These are phyloP conservation scores for Crucibulum parvulum DNA, from an alignment of 1,284 basidiomycete genomes.

Conservation along the genomic window DNA sequence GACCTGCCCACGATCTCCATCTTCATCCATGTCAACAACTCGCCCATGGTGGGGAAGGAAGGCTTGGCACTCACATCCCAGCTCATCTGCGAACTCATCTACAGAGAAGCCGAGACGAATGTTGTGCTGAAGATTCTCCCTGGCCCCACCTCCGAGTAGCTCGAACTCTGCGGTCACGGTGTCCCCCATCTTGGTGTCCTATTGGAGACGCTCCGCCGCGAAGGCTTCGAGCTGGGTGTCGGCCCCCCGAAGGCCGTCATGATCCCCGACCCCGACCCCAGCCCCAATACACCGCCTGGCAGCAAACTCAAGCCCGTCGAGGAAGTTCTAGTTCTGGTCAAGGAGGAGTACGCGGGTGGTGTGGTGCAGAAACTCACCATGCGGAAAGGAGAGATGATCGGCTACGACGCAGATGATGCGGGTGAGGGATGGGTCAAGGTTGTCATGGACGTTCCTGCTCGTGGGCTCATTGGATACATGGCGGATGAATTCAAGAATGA, in stretches of 20 bases:
- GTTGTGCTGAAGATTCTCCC: conserved; percentile 52
- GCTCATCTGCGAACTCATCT: conserved; percentile 50
- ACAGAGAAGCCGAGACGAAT: conserved; percentile 55
- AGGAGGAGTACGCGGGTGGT: conserved; percentile 49
- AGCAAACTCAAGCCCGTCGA: conserved; percentile 50
- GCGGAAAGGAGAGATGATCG: conserved; percentile 52
- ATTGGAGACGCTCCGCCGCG: conserved; percentile 50
- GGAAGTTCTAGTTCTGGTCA: conserved; percentile 47
- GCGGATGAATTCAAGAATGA: conserved; percentile 57
- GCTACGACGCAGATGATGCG: conserved; percentile 42
- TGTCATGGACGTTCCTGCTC: conserved; percentile 51
- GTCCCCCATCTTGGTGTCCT: conserved; percentile 55
- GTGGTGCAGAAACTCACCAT: conserved; percentile 55
- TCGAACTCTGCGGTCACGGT: conserved; percentile 53
- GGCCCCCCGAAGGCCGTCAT: conserved; percentile 54
- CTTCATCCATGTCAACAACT: conserved; percentile 51
- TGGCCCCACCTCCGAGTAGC: conserved; percentile 52
- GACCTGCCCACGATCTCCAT: conserved; percentile 57
- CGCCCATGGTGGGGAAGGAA: conserved; percentile 49
- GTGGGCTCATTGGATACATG: conserved; percentile 55
- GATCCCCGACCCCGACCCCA: conserved; percentile 41
- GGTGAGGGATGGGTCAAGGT: conserved; percentile 52
- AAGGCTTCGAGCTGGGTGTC: conserved; percentile 52
- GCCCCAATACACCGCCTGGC: conserved; percentile 17
- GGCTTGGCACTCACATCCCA: conserved; percentile 54